These are phyloP conservation scores for Jamesozyma piceae DNA, from an alignment of 805 yeast genomes.

Conservation along the genomic window DNA sequence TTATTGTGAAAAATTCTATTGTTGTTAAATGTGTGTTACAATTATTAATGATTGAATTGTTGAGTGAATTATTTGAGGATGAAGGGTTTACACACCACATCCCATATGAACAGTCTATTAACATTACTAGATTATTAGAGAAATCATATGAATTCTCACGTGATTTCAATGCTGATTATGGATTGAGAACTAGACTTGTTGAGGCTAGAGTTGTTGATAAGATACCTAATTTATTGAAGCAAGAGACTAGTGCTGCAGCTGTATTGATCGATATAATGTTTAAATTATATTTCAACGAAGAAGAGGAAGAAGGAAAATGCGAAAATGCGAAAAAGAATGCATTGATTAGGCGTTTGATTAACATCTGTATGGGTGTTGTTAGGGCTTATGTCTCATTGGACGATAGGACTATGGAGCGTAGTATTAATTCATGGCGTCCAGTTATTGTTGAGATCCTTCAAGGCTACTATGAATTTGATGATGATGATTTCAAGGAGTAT, in stretches of 20 bases:
- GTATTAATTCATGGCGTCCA: constrained; percentile 80
- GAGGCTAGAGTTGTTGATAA: constrained; percentile 88
- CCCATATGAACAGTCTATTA: constrained; percentile 55
- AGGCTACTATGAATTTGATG: constrained; percentile 71
- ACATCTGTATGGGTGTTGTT: constrained; percentile 63
- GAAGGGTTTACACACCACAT: constrained; percentile 54
- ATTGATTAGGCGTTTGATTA: constrained; percentile 39
- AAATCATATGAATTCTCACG: constrained; percentile 75
- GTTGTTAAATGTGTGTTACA: constrained; percentile 91
- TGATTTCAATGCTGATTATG: constrained; percentile 80
- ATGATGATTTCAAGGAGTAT: constrained; percentile 52
- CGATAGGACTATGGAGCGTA: constrained; percentile 66
- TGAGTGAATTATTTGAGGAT: constrained; percentile 72
- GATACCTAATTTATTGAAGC: constrained; percentile 82
- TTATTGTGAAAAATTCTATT: constrained; percentile 58
- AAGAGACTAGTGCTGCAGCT: constrained; percentile 84
- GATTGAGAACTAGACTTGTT: constrained; percentile 79
- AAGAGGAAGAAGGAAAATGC: constrained; percentile 10
- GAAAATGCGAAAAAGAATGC: constrained; percentile 37
- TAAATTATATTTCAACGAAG: constrained; percentile 48
- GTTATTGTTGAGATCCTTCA: constrained; percentile 82
- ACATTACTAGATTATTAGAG: constrained; percentile 51
- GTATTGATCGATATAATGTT: constrained; percentile 76
- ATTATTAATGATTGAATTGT: constrained; percentile 74
- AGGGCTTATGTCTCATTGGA: constrained; percentile 63